Percentiles rank a stretch among this genome's conserved stretches.
Evolutionary conservation across 768 basidiomycete genomes (phyloP).

Genomic region (Trametes elegans): DNA sequence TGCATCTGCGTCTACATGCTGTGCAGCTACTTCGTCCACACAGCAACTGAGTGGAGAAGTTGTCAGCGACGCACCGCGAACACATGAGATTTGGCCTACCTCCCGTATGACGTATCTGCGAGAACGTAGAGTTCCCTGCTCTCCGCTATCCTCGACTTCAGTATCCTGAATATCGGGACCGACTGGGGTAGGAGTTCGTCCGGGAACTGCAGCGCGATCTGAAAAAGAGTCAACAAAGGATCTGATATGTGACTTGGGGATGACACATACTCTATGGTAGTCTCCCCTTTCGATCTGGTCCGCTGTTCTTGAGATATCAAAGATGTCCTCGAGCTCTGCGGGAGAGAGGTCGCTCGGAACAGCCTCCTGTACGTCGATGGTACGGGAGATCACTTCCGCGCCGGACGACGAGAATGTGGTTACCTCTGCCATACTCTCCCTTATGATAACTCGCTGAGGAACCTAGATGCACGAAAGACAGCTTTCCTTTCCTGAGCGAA

Average conservation of each 20-base stretch:
- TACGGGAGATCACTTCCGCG: slow-evolving; percentile 60
- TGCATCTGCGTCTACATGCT: slow-evolving; percentile 89
- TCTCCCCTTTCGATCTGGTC: slow-evolving; percentile 55
- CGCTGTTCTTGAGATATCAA: slow-evolving; percentile 71
- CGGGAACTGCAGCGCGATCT: slow-evolving; percentile 94
- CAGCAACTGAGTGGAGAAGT: slow-evolving; percentile 64
- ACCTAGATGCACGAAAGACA: background rate
- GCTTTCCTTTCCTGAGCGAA: background rate
- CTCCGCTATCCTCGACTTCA: slow-evolving; percentile 51
- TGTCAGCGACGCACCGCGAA: background rate
- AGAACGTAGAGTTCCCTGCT: slow-evolving; percentile 76
- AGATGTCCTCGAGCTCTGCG: slow-evolving; percentile 58
- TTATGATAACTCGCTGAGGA: background rate
- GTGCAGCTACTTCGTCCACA: slow-evolving; percentile 93
- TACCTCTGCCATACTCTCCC: slow-evolving; percentile 19
- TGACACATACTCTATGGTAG: slow-evolving; percentile 63
- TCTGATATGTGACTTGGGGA: background rate
- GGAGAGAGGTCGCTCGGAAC: slow-evolving; percentile 24
- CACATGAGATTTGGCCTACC: slow-evolving; percentile 44
- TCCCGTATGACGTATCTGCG: slow-evolving; percentile 98
- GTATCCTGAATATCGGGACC: slow-evolving; percentile 72
- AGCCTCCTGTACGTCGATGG: slow-evolving; percentile 46
- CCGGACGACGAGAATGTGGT: slow-evolving; percentile 53
- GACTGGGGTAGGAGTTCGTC: slow-evolving; percentile 88
- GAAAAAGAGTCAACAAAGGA: background rate